phyloP scores from a whole-genome alignment of 345 rosid genomes.

The Gossypium anomalum region DNA sequence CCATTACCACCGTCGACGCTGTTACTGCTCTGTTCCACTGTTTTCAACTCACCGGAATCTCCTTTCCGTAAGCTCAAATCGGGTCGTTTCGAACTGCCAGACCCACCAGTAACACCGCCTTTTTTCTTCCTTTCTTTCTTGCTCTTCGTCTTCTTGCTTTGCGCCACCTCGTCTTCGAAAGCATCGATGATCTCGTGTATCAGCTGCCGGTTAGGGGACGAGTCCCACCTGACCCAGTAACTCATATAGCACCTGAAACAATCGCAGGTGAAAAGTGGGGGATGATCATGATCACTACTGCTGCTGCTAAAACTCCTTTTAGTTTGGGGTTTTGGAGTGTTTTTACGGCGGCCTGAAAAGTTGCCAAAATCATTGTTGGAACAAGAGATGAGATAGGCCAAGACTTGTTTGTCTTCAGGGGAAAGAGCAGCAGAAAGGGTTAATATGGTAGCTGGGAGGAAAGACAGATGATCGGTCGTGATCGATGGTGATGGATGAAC shows the following conservation, averaged over 20 bases:
- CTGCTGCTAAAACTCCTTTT: not conserved
- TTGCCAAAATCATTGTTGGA: slow-evolving; percentile 21
- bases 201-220: slow-evolving; percentile 65
- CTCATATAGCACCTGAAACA: slow-evolving; percentile 76
- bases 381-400: slow-evolving; percentile 58
- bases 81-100: slow-evolving; percentile 23
- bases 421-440: slow-evolving; percentile 66
- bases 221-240: slow-evolving; percentile 82
- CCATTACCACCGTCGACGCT: not conserved
- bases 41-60: slow-evolving; percentile 19
- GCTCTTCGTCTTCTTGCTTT: slow-evolving; percentile 20
- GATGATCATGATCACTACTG: slow-evolving; percentile 28
- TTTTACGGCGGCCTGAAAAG: slow-evolving; percentile 3
- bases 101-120: slow-evolving; percentile 15
- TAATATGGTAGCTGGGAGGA: slow-evolving; percentile 75
- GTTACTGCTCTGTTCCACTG: slow-evolving; percentile 19
- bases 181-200: slow-evolving; percentile 80
- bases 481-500: slow-evolving; percentile 64
- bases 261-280: slow-evolving; percentile 55
- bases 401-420: slow-evolving; percentile 53
- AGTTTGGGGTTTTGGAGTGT: slow-evolving; percentile 6
- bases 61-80: slow-evolving; percentile 21
- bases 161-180: slow-evolving; percentile 45
- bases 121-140: slow-evolving; percentile 47
- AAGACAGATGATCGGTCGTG: slow-evolving; percentile 42